Conservation (phyloP, 306 rosid genomes). For the Albizia julibrissin region DNA sequence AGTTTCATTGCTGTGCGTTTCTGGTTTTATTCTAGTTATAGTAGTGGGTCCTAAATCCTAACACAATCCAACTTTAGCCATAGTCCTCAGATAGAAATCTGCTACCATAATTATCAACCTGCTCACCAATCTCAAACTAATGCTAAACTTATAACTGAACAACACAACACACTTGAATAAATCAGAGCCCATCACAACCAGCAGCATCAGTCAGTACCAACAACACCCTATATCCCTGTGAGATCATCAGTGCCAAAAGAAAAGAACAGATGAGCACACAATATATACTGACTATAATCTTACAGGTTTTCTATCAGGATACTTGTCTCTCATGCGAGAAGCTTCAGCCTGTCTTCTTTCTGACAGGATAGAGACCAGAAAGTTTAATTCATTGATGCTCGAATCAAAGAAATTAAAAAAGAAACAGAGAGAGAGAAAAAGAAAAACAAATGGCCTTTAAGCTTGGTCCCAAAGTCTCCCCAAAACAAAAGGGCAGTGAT, state of each 20-base stretch:
- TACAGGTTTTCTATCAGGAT: constrained; percentile 87
- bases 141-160: no score
- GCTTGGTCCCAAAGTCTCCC: background rate
- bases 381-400: no score
- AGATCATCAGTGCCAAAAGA: background rate
- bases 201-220: background rate
- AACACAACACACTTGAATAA: background rate
- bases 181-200: background rate
- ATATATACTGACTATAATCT: constrained; percentile 28
- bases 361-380: no score
- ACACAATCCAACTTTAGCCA: background rate
- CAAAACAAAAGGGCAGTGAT: background rate
- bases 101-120: background rate
- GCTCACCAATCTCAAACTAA: no score
- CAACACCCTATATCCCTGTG: background rate
- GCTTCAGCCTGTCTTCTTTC: background rate
- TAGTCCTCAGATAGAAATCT: background rate
- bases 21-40: background rate
- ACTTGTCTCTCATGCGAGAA: constrained; percentile 76
- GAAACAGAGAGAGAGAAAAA: no score
- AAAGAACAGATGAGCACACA: constrained; percentile 5
- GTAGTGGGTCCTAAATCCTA: background rate
- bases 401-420: background rate
- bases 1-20: background rate
- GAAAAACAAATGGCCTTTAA: background rate